Evolutionary conservation across 306 rosid genomes (phyloP).

Genomic region (Rosa lucieae): DNA sequence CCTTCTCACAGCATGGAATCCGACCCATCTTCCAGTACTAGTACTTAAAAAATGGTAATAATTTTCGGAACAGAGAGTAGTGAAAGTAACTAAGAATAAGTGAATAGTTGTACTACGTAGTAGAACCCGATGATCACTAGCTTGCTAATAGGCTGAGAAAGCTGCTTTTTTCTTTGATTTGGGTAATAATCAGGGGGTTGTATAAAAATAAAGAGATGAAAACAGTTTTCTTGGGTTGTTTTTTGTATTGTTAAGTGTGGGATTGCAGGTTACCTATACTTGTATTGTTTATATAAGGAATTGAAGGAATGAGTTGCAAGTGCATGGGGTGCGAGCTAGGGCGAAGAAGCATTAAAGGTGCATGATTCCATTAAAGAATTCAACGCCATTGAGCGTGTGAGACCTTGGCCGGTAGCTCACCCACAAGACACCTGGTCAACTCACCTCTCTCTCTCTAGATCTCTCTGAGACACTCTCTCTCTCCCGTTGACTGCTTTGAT

Average conservation of each 20-base stretch:
- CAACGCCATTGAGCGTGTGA: slow-evolving; percentile 98
- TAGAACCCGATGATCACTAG: slow-evolving; percentile 5
- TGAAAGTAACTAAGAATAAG: background rate
- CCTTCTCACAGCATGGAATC: slow-evolving; percentile 88
- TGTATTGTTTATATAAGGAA: slow-evolving; percentile 46
- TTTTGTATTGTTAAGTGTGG: slow-evolving; percentile 11
- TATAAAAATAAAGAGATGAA: slow-evolving; percentile 17
- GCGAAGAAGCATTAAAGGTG: slow-evolving; percentile 70
- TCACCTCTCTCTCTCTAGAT: slow-evolving; percentile 28
- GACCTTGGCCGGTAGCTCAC: slow-evolving; percentile 90
- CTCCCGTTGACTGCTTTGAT: slow-evolving; percentile 25
- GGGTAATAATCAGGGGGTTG: background rate
- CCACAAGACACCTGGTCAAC: slow-evolving; percentile 96
- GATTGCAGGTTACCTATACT: slow-evolving; percentile 4
- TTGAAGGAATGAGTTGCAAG: slow-evolving; percentile 21
- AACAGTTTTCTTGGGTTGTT: slow-evolving; percentile 11
- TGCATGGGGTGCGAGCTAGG: slow-evolving; percentile 33
- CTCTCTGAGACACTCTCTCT: slow-evolving; percentile 30
- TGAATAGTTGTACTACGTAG: background rate
- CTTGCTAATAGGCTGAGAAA: background rate
- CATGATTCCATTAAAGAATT: slow-evolving; percentile 91
- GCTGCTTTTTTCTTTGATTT: background rate
- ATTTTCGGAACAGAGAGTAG: background rate
- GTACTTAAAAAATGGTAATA: background rate
- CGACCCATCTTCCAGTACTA: slow-evolving; percentile 59